Evolutionary conservation across 495 filamentous ascomycete species (phyloP).

Genomic region (Apodospora peruviana): DNA sequence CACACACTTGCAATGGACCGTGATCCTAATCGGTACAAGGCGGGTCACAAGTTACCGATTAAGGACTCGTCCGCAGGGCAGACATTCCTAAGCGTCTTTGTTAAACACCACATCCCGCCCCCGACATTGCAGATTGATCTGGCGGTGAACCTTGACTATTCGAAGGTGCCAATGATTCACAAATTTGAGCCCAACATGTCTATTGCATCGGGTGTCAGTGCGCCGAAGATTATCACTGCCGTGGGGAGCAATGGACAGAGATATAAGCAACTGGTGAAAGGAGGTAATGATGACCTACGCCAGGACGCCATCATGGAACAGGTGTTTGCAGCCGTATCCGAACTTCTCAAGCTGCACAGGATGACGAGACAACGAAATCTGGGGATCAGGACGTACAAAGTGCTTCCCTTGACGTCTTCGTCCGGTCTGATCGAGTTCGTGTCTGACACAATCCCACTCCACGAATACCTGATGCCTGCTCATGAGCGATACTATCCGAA

Average conservation of each 20-base stretch:
- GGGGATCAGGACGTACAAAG: constrained; percentile 90
- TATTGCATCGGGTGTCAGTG: constrained; percentile 84
- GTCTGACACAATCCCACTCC: constrained; percentile 79
- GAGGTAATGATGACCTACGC: constrained; percentile 90
- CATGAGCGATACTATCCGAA: constrained; percentile 82
- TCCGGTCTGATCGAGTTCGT: constrained; percentile 98
- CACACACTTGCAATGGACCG: constrained; percentile 65
- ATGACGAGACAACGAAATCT: constrained; percentile 84
- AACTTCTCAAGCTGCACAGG: constrained; percentile 76
- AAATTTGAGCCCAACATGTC: constrained; percentile 66
- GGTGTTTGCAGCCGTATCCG: constrained; percentile 93
- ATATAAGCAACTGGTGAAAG: constrained; percentile 91
- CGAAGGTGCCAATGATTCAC: constrained; percentile 60
- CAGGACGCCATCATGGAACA: constrained; percentile 99
- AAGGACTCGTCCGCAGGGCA: constrained; percentile 52
- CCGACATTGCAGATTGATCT: constrained; percentile 83
- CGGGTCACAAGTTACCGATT: constrained; percentile 58
- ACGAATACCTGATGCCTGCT: constrained; percentile 85
- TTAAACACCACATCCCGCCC: constrained; percentile 66
- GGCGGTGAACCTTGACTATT: constrained; percentile 69
- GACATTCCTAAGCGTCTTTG: constrained; percentile 51
- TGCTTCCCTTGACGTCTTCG: constrained; percentile 74
- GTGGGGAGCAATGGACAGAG: constrained; percentile 66
- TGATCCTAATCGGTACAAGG: constrained; percentile 51
- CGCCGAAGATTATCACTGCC: constrained; percentile 84